phyloP scores from a whole-genome alignment of 495 filamentous ascomycete species.

The Neurospora discreta region DNA sequence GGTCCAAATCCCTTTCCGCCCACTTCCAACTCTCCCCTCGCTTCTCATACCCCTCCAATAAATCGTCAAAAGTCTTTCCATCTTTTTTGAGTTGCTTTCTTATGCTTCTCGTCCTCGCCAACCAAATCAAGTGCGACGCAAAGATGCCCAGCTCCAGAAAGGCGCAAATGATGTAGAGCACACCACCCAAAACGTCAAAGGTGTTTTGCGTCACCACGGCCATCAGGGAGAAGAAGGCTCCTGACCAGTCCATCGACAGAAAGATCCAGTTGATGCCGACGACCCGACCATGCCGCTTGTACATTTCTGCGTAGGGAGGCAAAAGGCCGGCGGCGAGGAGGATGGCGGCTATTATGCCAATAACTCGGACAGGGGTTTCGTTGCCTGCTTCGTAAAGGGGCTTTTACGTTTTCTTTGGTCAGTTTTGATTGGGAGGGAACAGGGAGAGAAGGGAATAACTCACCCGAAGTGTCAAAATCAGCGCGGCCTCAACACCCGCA shows the following conservation, averaged over 20 bases:
- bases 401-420: slow-evolving; percentile 2
- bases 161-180: slow-evolving; percentile 56
- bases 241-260: slow-evolving; percentile 55
- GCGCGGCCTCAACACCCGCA: slow-evolving; percentile 46
- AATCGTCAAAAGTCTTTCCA: slow-evolving; percentile 52
- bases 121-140: slow-evolving; percentile 55
- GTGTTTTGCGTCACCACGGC: slow-evolving; percentile 54
- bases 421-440: too few relatives aligned
- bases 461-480: slow-evolving; percentile 55
- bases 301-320: slow-evolving; percentile 62
- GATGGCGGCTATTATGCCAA: slow-evolving; percentile 57
- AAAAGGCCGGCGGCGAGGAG: slow-evolving; percentile 61
- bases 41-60: slow-evolving; percentile 34
- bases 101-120: slow-evolving; percentile 49
- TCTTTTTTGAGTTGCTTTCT: slow-evolving; percentile 44
- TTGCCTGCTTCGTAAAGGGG: slow-evolving; percentile 41
- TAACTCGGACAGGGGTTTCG: slow-evolving; percentile 42
- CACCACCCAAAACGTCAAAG: slow-evolving; percentile 60
- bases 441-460: background rate
- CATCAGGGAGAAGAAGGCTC: slow-evolving; percentile 66
- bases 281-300: slow-evolving; percentile 58
- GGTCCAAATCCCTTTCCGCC: slow-evolving; percentile 19
- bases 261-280: slow-evolving; percentile 62
- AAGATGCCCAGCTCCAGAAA: slow-evolving; percentile 61
- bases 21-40: slow-evolving; percentile 28